Evolutionary conservation across 768 basidiomycete genomes (phyloP).

Genomic region (Leucosporidium scottii): DNA sequence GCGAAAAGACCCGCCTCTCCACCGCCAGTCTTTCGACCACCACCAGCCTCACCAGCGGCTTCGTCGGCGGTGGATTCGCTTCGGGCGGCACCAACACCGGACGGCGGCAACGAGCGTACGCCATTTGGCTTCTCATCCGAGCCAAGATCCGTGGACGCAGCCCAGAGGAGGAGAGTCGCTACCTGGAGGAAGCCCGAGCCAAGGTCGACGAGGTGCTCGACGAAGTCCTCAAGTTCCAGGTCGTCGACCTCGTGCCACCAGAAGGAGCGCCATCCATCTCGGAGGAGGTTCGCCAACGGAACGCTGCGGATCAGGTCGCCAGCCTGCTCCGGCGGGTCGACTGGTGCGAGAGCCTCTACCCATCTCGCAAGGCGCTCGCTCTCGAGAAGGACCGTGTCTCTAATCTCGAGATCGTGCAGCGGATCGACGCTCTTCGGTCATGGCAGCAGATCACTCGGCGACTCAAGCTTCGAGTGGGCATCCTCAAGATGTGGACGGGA

Average conservation of each 20-base stretch:
- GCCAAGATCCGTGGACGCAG: slow-evolving; percentile 74
- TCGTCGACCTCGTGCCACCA: slow-evolving; percentile 42
- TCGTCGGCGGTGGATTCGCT: slow-evolving; percentile 21
- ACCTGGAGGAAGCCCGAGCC: slow-evolving; percentile 73
- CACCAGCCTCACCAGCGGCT: slow-evolving; percentile 51
- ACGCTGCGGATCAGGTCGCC: slow-evolving; percentile 36
- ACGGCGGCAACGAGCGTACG: slow-evolving; percentile 47
- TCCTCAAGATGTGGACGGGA: slow-evolving; percentile 88
- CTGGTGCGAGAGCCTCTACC: slow-evolving; percentile 36
- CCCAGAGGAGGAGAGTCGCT: slow-evolving; percentile 71
- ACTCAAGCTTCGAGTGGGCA: slow-evolving; percentile 70
- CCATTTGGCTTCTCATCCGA: slow-evolving; percentile 83
- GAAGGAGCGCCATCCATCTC: slow-evolving; percentile 6
- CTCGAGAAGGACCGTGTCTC: slow-evolving; percentile 57
- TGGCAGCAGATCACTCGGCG: slow-evolving; percentile 84
- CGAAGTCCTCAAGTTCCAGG: slow-evolving; percentile 70
- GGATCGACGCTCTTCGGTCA: slow-evolving; percentile 80
- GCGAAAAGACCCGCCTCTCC: slow-evolving; percentile 88
- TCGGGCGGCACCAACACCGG: slow-evolving; percentile 16
- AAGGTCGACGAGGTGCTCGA: slow-evolving; percentile 76
- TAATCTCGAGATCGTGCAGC: slow-evolving; percentile 55
- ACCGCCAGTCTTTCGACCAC: slow-evolving; percentile 59
- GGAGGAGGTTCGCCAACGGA: slow-evolving; percentile 9
- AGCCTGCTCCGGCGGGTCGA: slow-evolving; percentile 32
- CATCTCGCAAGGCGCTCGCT: slow-evolving; percentile 38